Evolutionary conservation across 768 basidiomycete genomes (phyloP).

Genomic region (Suillus americanus): DNA sequence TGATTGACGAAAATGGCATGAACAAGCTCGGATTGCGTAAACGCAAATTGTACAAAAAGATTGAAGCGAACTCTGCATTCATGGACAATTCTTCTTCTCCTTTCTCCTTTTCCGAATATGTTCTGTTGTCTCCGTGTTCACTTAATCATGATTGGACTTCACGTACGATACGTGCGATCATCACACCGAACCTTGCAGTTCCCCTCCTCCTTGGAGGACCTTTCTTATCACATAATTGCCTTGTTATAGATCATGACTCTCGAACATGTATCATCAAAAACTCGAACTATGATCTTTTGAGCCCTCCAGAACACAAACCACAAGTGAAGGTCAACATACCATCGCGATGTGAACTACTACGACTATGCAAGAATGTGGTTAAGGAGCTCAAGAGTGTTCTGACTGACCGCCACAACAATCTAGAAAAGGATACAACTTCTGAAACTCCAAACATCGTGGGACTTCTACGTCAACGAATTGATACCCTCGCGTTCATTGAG

Average conservation of each 20-base stretch:
- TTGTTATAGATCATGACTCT: constrained; percentile 2
- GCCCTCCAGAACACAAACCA: not conserved
- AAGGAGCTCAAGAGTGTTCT: not conserved
- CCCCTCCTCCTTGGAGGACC: not conserved
- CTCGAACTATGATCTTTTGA: constrained; percentile 12
- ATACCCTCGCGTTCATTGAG: not conserved
- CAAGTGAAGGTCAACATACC: not conserved
- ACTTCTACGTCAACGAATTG: not conserved
- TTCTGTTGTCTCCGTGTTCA: not conserved
- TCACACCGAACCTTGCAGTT: not conserved
- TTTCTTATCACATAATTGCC: too few species aligned
- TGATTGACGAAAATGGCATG: not conserved
- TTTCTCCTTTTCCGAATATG: not conserved
- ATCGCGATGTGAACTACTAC: accelerated
- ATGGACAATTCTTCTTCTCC: not conserved
- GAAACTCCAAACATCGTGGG: not conserved
- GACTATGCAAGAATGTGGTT: accelerated
- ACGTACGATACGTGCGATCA: not conserved
- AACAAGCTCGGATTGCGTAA: not conserved
- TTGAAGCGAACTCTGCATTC: not conserved
- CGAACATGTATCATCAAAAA: constrained; percentile 6
- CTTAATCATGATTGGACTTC: not conserved
- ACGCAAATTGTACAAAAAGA: not conserved
- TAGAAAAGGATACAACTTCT: accelerated
- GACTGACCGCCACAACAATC: accelerated